phyloP scores from a whole-genome alignment of 805 yeast genomes.

The Alloascoidea hylecoeti region DNA sequence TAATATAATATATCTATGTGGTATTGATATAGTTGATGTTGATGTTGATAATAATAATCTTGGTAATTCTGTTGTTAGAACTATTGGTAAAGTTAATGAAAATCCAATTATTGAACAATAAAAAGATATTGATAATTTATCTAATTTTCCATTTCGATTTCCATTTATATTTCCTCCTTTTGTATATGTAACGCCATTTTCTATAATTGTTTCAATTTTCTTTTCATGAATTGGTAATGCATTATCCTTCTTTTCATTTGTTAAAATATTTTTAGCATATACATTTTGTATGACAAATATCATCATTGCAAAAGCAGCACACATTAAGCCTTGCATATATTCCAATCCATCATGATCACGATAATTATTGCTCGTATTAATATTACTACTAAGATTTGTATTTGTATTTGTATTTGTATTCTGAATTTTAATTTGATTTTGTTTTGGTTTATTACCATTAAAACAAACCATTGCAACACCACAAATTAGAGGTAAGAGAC shows the following conservation, averaged over 20 bases:
- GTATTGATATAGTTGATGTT: background rate
- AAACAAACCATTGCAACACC: conserved; percentile 66
- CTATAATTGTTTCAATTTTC: background rate
- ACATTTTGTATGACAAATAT: conserved; percentile 80
- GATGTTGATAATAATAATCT: background rate
- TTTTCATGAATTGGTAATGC: background rate
- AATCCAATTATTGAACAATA: conserved; percentile 71
- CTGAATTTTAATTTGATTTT: no score
- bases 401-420: no score
- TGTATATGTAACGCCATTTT: background rate
- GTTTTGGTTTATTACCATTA: conserved; percentile 1
- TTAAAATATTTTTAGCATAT: conserved; percentile 71
- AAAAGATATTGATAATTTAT: conserved; percentile 66
- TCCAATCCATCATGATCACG: conserved; percentile 25
- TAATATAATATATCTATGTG: conserved; percentile 21
- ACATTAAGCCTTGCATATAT: conserved; percentile 45
- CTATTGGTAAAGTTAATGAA: conserved; percentile 51
- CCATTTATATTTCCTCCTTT: background rate
- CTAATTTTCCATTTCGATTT: conserved; percentile 36
- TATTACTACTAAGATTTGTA: no score
- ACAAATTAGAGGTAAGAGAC: conserved; percentile 61
- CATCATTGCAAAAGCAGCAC: conserved; percentile 53
- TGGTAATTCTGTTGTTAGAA: background rate
- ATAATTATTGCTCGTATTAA: conserved; percentile 24
- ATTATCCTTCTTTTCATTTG: conserved; percentile 15